Evolutionary conservation across 805 yeast genomes (phyloP).

Genomic region (Metschnikowia borealis): DNA sequence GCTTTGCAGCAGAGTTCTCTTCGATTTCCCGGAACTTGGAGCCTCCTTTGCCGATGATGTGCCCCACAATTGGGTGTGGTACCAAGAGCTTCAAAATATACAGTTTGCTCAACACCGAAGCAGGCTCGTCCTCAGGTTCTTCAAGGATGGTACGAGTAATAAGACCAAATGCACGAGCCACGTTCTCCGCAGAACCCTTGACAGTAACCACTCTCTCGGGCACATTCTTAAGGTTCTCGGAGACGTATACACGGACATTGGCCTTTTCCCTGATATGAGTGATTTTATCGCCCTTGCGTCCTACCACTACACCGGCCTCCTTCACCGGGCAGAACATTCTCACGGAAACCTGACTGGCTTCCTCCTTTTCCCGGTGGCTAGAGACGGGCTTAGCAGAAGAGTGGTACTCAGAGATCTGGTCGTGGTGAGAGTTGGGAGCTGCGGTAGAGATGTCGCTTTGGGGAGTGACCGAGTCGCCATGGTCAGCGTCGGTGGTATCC

Average conservation of each 20-base stretch:
- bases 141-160: conserved; percentile 62
- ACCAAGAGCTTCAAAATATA: conserved; percentile 59
- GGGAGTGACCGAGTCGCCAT: neutral
- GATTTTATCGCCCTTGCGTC: conserved; percentile 76
- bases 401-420: neutral
- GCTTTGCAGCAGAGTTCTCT: conserved; percentile 71
- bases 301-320: conserved; percentile 73
- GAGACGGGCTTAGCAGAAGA: conserved; percentile 30
- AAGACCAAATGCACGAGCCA: conserved; percentile 77
- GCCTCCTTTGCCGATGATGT: conserved; percentile 75
- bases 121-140: conserved; percentile 63
- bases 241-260: conserved; percentile 61
- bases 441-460: neutral
- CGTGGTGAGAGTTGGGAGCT: neutral
- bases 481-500: neutral
- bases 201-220: conserved; percentile 74
- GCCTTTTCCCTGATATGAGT: conserved; percentile 60
- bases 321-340: conserved; percentile 73
- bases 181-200: conserved; percentile 70
- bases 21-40: conserved; percentile 74
- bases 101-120: conserved; percentile 50
- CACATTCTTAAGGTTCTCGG: conserved; percentile 66
- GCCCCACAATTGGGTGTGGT: conserved; percentile 79
- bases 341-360: conserved; percentile 60
- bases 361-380: conserved; percentile 41